Evolutionary conservation across 1,284 basidiomycete genomes (phyloP), one percentile per base, ranked within the genome.

Genomic region (Erythrobasidium hasegawianum): DNA sequence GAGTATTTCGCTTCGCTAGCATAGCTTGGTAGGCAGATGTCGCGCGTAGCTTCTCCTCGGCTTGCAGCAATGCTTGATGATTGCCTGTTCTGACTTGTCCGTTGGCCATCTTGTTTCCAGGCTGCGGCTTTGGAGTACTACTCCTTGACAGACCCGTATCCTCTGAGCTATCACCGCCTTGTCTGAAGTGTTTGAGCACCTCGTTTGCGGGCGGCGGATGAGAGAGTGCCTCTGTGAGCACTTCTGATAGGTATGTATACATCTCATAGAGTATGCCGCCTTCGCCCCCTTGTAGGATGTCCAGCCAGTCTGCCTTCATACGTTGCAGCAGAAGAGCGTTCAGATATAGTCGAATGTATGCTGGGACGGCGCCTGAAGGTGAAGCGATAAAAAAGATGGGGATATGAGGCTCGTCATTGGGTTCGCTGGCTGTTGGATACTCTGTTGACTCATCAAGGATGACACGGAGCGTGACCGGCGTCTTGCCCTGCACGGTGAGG

Each of bases 301-400:
- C 80, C 22, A 73, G 73, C 69, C 82, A 78, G 22, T 53, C 50
- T 16, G 26, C 16, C 64, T 49, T 69, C 70, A 70, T 66, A 52
- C 69, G 53, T 54, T 59, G 50, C 66, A 72, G 39, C 65, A 78
- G 79, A 43, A 81, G 80, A 1, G 85, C 83, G n/a, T 91, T 82
- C 16, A 96, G 81, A 72, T 95, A 86, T 0, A 97, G 83, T 38
- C 90, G 86, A 69, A 96, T 81, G 76, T 96, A 97, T 0, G 90
- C 83, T 0, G 93, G 85, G 5, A 58, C 55, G 33, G n/a, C 24
- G 2, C 16, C 1, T 9, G 55, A 43, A 41, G 24, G n/a, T n/a
- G n/a, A 45, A 20, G 56, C 14, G 26, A 65, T 18, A 45, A 57
- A 65, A 39, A 65, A 65, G 27, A 55, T 58, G 38, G 62, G 62